These are phyloP conservation scores for Neurospora crassa DNA, from an alignment of 2,329 filamentous ascomycete species.

Conservation along the genomic window DNA sequence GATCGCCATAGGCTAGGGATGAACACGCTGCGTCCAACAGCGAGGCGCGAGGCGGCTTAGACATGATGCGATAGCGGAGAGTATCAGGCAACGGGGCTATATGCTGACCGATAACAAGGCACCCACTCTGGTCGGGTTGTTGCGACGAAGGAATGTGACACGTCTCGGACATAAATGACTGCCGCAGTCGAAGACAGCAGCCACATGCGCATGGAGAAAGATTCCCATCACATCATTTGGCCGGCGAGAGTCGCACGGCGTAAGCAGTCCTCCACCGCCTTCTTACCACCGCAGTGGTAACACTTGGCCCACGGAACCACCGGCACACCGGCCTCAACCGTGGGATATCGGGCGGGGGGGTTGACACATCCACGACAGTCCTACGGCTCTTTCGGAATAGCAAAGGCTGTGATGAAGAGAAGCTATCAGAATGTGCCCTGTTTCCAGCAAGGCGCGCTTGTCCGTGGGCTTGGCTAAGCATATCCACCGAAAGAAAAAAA, in stretches of 20 bases:
- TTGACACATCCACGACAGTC: slow-evolving; percentile 3
- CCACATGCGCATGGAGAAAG: neutral
- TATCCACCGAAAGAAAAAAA: too few species aligned
- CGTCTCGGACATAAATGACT: neutral
- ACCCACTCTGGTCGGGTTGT: neutral
- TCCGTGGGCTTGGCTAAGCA: neutral
- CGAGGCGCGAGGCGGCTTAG: neutral
- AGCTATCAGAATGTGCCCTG: neutral
- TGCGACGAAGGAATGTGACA: neutral
- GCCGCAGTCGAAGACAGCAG: neutral
- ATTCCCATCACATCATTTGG: neutral
- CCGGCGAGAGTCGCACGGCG: neutral
- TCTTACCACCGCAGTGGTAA: neutral
- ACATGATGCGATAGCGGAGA: neutral
- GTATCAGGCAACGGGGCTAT: neutral
- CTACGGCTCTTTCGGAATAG: slow-evolving; percentile 9
- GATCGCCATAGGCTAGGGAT: neutral
- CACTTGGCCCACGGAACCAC: neutral
- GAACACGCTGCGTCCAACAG: neutral
- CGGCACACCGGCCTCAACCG: neutral
- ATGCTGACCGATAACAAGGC: neutral
- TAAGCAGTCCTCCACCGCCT: neutral
- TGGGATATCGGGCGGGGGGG: neutral
- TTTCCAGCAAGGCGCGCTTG: neutral
- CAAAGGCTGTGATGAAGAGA: neutral